phyloP scores from a whole-genome alignment of 192 early-diverging fungal species.

The Mortierella claussenii region DNA sequence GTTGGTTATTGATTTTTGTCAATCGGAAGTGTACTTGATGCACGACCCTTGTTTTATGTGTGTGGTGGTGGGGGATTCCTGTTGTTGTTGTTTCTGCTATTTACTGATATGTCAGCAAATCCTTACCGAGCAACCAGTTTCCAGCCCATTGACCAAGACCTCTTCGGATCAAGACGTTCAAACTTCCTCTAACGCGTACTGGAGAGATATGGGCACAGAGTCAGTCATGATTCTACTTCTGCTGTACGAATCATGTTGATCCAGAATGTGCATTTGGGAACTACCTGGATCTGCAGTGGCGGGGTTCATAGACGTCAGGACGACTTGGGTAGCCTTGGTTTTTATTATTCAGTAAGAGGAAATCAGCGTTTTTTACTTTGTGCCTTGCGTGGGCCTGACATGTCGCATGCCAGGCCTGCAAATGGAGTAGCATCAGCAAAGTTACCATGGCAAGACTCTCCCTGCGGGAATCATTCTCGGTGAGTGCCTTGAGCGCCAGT shows the following conservation, averaged over 20 bases:
- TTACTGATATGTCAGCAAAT: too few species aligned
- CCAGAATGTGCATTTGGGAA: too few species aligned
- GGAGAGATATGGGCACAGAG: too few species aligned
- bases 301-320: slow-evolving; percentile 33
- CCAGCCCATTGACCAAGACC: slow-evolving; percentile 27
- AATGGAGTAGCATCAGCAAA: background rate
- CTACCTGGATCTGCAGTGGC: background rate
- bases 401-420: too few species aligned
- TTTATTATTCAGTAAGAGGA: too few species aligned
- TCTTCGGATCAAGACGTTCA: slow-evolving; percentile 25
- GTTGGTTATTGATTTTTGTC: background rate
- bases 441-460: background rate
- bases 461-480: background rate
- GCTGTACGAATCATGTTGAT: too few species aligned
- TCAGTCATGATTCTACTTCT: too few species aligned
- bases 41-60: too few species aligned
- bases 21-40: background rate
- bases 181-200: slow-evolving; percentile 18
- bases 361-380: too few species aligned
- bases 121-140: slow-evolving; percentile 33
- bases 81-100: too few species aligned
- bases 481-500: slow-evolving; percentile 1
- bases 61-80: too few species aligned
- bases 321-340: slow-evolving; percentile 22
- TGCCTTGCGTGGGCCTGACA: too few species aligned